Percentiles rank a stretch among this genome's conserved stretches.
Conservation (phyloP, 78 protist genomes). For the Dictyostelium firmibasis region DNA sequence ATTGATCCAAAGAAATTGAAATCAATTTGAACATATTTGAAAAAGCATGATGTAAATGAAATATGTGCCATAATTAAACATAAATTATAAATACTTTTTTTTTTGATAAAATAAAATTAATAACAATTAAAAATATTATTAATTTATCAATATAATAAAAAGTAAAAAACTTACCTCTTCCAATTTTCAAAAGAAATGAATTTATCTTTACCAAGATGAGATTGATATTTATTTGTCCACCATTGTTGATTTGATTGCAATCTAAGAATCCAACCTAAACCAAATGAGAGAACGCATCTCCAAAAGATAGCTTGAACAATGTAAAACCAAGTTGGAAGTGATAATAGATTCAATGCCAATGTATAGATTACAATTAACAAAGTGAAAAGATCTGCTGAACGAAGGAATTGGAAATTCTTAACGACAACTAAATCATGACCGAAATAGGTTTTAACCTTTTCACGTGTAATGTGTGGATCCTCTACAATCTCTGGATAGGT, state of each 20-base stretch:
- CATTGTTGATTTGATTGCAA: constrained; percentile 48
- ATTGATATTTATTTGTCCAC: constrained; percentile 59
- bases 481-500: constrained; percentile 86
- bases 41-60: constrained; percentile 68
- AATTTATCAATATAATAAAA: too few species aligned
- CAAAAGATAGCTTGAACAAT: constrained; percentile 80
- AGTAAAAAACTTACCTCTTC: constrained; percentile 76
- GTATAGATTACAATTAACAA: constrained; percentile 54
- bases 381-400: constrained; percentile 70
- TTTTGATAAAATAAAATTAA: too few species aligned
- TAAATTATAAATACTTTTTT: constrained; percentile 73
- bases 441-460: constrained; percentile 58
- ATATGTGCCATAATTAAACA: constrained; percentile 70
- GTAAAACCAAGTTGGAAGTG: constrained; percentile 50
- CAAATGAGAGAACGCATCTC: constrained; percentile 60
- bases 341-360: background rate
- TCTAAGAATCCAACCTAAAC: constrained; percentile 48
- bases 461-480: constrained; percentile 57
- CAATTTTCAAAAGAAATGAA: constrained; percentile 78
- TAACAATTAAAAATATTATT: too few species aligned
- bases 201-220: constrained; percentile 11
- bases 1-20: constrained; percentile 37
- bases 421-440: constrained; percentile 75
- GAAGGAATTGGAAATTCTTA: constrained; percentile 68
- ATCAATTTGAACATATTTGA: constrained; percentile 35